Evolutionary conservation across 495 filamentous ascomycete species (phyloP), one percentile per base, ranked within the genome.

Genomic region (Usnea hakonensis): DNA sequence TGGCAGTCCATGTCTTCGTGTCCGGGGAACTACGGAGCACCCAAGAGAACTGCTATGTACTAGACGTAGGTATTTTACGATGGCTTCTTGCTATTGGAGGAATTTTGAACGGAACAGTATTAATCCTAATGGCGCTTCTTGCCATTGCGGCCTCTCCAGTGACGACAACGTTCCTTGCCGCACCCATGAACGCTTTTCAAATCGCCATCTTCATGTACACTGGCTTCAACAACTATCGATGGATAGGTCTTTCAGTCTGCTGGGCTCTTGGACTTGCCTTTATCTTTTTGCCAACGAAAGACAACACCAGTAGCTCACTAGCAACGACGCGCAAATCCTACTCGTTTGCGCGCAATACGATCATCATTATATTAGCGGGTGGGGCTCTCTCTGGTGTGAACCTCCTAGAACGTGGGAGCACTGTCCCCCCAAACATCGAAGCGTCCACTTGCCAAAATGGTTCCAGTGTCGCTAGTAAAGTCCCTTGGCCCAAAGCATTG

Each of bases 11-110:
- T 4, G 53, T 60, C 46, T 40, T 60, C 16, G 32, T 61, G 14
- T 59, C 59, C 8, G 60, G 60, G 33, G 64, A 66, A 32, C 43
- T 44, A 11, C 36, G 43, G 19, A n/a, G 35, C 36, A 59, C 63
- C 13, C 35, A 16, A 19, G 37, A 44, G n/a, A 55, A 66, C 6
- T 63, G 60, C 35, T 66, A 66, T 23, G 60, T 66, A 48, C 30
- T 66, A 9, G 59, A 55, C 23, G 59, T 61, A 2, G 16, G 16
- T 21, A 40, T 14, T 2, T 5, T 54, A 35, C 41, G 59, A 33
- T 10, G 40, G 3, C 17, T 61, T 0, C 50, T 61, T 30, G 28
- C 41, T 0, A 30, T 23, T 23, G 53, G 59, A 16, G 59, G 59
- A 50, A 40, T 53, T 48, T 37, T 61, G 9, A 61, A 55, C 14